These are phyloP conservation scores for Vigna mungo DNA, from an alignment of 306 rosid species.

Conservation along the genomic window DNA sequence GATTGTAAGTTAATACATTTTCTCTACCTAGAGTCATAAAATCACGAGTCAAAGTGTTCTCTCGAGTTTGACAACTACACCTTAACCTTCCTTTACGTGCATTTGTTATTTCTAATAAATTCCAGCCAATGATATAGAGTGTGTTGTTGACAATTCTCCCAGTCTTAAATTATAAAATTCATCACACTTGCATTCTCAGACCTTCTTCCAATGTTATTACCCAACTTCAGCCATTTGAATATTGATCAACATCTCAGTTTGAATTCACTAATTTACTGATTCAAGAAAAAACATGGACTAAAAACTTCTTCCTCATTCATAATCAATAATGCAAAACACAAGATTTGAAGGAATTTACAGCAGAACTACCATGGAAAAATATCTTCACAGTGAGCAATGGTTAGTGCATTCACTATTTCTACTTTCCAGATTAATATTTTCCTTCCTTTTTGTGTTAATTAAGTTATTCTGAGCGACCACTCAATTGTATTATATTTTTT, in stretches of 20 bases:
- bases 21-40: background rate
- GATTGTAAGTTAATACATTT: background rate
- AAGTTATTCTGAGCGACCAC: background rate
- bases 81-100: conserved; percentile 26
- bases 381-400: too few relatives aligned
- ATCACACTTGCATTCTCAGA: conserved; percentile 35
- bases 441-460: too few relatives aligned
- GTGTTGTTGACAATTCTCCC: background rate
- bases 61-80: background rate
- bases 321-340: too few relatives aligned
- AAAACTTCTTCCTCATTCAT: too few relatives aligned
- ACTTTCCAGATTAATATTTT: too few relatives aligned
- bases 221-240: conserved; percentile 42
- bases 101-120: background rate
- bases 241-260: conserved; percentile 17
- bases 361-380: too few relatives aligned
- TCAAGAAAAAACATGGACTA: too few relatives aligned
- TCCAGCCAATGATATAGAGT: background rate
- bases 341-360: too few relatives aligned
- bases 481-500: background rate
- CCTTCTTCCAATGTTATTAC: conserved; percentile 31
- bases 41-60: background rate
- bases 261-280: conserved; percentile 16
- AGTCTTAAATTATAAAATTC: conserved; percentile 36
- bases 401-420: too few relatives aligned